Evolutionary conservation across 140 eudicot genomes (phyloP), one percentile per base, ranked within the genome.

Genomic region (Ambrosia hybrid): DNA sequence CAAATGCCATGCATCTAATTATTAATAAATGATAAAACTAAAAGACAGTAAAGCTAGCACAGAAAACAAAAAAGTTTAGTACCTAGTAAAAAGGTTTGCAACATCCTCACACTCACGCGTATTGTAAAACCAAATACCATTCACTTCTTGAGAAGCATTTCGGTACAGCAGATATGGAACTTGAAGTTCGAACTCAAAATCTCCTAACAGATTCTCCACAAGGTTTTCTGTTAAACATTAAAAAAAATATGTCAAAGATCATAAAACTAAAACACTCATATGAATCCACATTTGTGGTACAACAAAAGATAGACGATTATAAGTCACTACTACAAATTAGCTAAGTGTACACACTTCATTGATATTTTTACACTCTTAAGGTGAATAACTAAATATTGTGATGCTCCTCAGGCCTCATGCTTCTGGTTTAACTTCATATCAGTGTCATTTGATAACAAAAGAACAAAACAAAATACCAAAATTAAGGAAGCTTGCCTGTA

Each of bases 41-140:
- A 43, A 43, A 43, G 57, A 51, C 15, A 55, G 74, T 41, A 55
- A 70, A 53, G 65, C 51, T 33, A 34, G 51, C 62, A 52, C 8
- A 69, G 0, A 15, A 56, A 70, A 53, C n/a, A 5, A 58, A 21
- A 5, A 60, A 4, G 21, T n/a, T 1, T 45, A 11, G 15, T 74
- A 87, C 92, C 92, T 87, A 17, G 82, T 85, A 77, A 87, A 84
- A 7, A 93, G 84, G 78, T 84, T 93, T 51, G 97, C 97, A 73
- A 93, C 98, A 73, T 93, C 97, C 81, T 90, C 98, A 81, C 97
- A 93, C 83, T 93, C 98, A 69, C 89, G 96, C 45, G 94, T 59
- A 84, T 93, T 90, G 60, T 93, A 90, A 74, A 93, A 93, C 98
- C 98, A 93, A 68, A 92, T 92, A 56, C 97, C 97, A 74, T 93